These are phyloP conservation scores for Trichosanthes cucumerina DNA, from an alignment of 306 rosid genomes.

Conservation along the genomic window DNA sequence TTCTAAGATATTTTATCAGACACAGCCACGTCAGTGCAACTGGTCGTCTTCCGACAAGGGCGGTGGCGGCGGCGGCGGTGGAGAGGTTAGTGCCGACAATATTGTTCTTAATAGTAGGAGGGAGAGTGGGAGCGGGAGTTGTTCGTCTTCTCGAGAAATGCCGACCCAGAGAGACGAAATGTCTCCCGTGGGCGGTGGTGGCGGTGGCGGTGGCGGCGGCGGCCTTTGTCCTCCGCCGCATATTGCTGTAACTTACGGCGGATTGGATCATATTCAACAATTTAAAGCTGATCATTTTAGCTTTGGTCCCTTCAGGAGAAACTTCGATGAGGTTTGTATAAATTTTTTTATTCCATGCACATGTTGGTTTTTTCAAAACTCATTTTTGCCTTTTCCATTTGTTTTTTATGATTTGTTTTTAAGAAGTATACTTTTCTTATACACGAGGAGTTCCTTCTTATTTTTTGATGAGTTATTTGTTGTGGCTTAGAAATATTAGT, in stretches of 20 bases:
- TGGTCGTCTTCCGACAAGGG: slow-evolving; percentile 38
- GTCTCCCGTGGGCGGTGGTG: slow-evolving; percentile 24
- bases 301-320: slow-evolving; percentile 60
- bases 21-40: slow-evolving; percentile 90
- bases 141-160: slow-evolving; percentile 54
- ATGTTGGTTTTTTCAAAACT: background rate
- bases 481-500: too few relatives aligned
- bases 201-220: slow-evolving; percentile 12
- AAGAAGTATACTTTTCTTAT: background rate
- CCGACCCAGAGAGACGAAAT: slow-evolving; percentile 35
- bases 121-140: slow-evolving; percentile 59
- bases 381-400: background rate
- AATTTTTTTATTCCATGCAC: background rate
- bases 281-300: slow-evolving; percentile 56
- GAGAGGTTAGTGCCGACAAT: background rate
- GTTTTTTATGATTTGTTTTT: background rate
- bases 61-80: background rate
- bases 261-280: slow-evolving; percentile 47
- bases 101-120: slow-evolving; percentile 19
- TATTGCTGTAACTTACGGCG: slow-evolving; percentile 26
- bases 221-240: slow-evolving; percentile 24
- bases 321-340: slow-evolving; percentile 54
- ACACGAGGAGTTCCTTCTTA: too few relatives aligned
- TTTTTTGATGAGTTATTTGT: too few relatives aligned
- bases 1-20: slow-evolving; percentile 85